These are phyloP conservation scores for Aquilaria yunnanensis DNA, from an alignment of 345 rosid species.

Conservation along the genomic window DNA sequence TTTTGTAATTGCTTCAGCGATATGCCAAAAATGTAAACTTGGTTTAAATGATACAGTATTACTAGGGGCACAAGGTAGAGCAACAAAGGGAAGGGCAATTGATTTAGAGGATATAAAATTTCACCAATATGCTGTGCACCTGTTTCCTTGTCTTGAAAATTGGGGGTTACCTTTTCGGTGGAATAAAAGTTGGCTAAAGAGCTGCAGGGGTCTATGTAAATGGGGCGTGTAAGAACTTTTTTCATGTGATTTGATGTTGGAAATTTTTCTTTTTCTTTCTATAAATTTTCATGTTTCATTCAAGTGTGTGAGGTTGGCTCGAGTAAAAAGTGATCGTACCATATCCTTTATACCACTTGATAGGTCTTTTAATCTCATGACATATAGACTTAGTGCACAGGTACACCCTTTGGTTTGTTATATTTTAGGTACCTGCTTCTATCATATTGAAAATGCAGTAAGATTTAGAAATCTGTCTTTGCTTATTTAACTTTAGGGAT, in stretches of 20 bases:
- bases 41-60: constrained; percentile 92
- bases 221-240: background rate
- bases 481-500: too few species aligned
- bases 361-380: constrained; percentile 97
- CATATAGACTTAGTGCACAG: constrained; percentile 95
- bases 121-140: constrained; percentile 59
- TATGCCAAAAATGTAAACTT: constrained; percentile 98
- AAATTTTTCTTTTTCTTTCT: background rate
- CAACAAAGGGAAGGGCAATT: constrained; percentile 92
- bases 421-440: background rate
- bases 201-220: constrained; percentile 5
- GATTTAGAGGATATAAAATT: constrained; percentile 97
- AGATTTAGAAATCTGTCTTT: too few species aligned
- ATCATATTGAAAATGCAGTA: background rate
- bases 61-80: constrained; percentile 91
- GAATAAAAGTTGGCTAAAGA: too few species aligned
- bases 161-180: background rate
- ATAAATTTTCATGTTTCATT: constrained; percentile 9
- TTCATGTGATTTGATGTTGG: constrained; percentile 3
- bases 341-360: constrained; percentile 97
- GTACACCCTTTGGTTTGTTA: constrained; percentile 28
- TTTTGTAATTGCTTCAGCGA: constrained; percentile 43
- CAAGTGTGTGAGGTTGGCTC: constrained; percentile 95
- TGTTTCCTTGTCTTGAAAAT: constrained; percentile 8
- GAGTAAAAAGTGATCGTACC: constrained; percentile 90